Evolutionary conservation across 164 flowering plant genomes (phyloP).

Genomic region (Nymphaea thermarum): DNA sequence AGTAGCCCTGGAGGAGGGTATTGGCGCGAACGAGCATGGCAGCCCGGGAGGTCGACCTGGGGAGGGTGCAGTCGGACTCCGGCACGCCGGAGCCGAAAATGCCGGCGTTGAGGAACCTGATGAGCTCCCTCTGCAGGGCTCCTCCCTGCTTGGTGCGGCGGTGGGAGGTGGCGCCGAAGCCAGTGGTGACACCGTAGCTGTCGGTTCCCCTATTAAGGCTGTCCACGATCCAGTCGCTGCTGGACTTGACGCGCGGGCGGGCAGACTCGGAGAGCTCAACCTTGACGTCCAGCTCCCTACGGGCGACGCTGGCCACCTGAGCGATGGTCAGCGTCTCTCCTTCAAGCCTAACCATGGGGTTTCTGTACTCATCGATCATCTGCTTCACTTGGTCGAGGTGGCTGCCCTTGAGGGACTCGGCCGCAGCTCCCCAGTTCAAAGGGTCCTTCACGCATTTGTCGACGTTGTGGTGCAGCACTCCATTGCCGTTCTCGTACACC

Average conservation of each 20-base stretch:
- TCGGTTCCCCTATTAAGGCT: slow-evolving; percentile 20
- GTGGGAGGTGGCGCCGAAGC: slow-evolving; percentile 31
- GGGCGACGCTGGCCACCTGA: slow-evolving; percentile 50
- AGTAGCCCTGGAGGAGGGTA: slow-evolving; percentile 28
- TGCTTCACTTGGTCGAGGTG: slow-evolving; percentile 52
- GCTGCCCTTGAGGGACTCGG: slow-evolving; percentile 42
- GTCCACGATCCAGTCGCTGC: slow-evolving; percentile 26
- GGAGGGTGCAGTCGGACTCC: slow-evolving; percentile 5
- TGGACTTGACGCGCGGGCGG: slow-evolving; percentile 15
- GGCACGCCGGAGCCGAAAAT: slow-evolving; percentile 20
- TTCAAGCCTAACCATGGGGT: slow-evolving; percentile 34
- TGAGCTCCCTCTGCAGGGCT: slow-evolving; percentile 26
- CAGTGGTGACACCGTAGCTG: slow-evolving; percentile 29
- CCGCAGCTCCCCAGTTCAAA: slow-evolving; percentile 45
- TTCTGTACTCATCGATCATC: slow-evolving; percentile 50
- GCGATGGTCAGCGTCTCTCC: slow-evolving; percentile 40
- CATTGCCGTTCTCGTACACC: neutral
- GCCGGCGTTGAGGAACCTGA: slow-evolving; percentile 28
- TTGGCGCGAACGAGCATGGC: slow-evolving; percentile 27
- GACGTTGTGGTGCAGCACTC: neutral
- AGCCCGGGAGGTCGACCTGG: slow-evolving; percentile 16
- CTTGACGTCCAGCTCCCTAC: neutral
- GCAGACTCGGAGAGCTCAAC: slow-evolving; percentile 20
- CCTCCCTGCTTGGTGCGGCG: slow-evolving; percentile 16
- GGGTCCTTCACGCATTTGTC: slow-evolving; percentile 2